phyloP scores from a whole-genome alignment of 2,329 filamentous ascomycete species.

The Akanthomyces uredinophilus region DNA sequence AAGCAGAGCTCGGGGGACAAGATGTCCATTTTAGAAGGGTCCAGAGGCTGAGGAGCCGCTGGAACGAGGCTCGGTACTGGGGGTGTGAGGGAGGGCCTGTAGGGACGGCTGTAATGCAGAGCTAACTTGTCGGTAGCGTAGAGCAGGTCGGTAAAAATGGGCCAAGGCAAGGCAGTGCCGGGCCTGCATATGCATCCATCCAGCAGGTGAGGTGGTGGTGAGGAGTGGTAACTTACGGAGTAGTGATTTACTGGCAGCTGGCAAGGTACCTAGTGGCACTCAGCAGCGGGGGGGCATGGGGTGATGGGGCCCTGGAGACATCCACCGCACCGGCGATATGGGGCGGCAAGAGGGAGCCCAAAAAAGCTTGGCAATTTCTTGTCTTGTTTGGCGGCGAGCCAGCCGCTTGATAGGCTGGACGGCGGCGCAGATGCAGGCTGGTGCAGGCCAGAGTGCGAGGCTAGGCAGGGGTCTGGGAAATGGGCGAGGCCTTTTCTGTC shows the following conservation, averaged over 20 bases:
- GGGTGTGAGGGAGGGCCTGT: no score
- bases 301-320: not conserved
- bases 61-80: slow-evolving; percentile 1
- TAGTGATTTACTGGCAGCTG: no score
- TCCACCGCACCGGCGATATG: not conserved
- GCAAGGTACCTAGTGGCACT: no score
- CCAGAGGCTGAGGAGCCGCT: not conserved
- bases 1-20: slow-evolving; percentile 1
- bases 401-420: not conserved
- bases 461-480: slow-evolving; percentile 13
- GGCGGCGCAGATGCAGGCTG: not conserved
- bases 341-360: not conserved
- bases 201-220: no score
- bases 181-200: not conserved
- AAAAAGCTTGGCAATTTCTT: slow-evolving; percentile 14
- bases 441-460: not conserved
- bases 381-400: slow-evolving; percentile 9
- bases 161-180: no score
- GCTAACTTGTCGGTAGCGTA: no score
- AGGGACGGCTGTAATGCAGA: no score
- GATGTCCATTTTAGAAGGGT: not conserved
- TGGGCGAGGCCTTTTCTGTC: slow-evolving; percentile 13
- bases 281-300: not conserved
- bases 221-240: no score
- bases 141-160: no score